phyloP scores from a whole-genome alignment of 257 asterid species.

The Marsdenia floribunda region DNA sequence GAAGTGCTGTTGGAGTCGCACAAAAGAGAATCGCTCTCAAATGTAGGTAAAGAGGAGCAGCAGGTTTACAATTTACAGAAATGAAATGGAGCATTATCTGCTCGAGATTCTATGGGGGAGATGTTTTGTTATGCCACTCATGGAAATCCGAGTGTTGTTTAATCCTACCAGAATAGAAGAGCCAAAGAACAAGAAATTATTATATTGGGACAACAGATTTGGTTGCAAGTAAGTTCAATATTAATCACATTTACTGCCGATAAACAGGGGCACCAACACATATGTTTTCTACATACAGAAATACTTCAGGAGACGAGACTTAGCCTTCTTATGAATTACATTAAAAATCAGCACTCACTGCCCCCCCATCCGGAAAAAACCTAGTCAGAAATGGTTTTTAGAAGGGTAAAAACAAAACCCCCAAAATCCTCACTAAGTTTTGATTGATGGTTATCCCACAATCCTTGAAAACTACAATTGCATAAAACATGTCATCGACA shows the following conservation, averaged over 20 bases:
- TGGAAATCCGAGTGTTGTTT: no score
- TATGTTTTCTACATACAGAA: background rate
- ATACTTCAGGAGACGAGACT: background rate
- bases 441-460: background rate
- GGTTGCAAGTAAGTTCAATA: background rate
- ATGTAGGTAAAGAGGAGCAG: background rate
- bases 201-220: no score
- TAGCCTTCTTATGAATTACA: background rate
- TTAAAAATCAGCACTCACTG: background rate
- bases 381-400: background rate
- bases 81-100: background rate
- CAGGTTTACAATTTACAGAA: background rate
- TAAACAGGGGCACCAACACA: background rate
- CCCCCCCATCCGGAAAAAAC: background rate
- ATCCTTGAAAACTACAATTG: background rate
- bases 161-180: no score
- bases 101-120: no score
- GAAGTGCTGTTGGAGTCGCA: conserved; percentile 53
- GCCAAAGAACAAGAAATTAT: no score
- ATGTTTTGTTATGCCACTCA: no score
- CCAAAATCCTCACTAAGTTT: background rate
- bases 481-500: background rate
- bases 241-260: background rate
- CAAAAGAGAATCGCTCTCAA: conserved; percentile 39
- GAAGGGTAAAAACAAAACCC: background rate